These are phyloP conservation scores for Xylaria bambusicola DNA, from an alignment of 495 filamentous ascomycete species.

Conservation along the genomic window DNA sequence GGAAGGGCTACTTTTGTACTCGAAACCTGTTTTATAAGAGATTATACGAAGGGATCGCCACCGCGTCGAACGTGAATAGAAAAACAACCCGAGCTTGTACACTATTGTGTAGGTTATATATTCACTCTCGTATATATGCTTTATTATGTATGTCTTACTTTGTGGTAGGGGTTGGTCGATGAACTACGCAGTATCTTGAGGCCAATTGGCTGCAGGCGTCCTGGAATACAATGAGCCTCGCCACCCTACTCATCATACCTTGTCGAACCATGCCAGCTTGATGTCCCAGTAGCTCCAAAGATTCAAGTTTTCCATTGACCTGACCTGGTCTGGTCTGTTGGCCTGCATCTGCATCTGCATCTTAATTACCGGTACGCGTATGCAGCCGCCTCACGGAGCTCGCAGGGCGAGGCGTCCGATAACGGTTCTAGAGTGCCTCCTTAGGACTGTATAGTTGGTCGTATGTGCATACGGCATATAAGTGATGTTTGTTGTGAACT, in stretches of 20 bases:
- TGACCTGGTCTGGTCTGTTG: too few relatives aligned
- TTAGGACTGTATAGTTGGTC: too few relatives aligned
- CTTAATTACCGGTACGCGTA: slow-evolving; percentile 12
- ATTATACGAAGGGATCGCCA: background rate
- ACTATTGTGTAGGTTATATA: too few relatives aligned
- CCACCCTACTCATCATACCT: background rate
- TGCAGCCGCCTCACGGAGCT: background rate
- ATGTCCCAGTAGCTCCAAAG: too few relatives aligned
- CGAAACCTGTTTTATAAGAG: background rate
- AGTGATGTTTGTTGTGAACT: too few relatives aligned
- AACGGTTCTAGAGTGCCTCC: slow-evolving; percentile 1
- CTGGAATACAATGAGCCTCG: slow-evolving; percentile 6
- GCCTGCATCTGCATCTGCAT: slow-evolving; percentile 14
- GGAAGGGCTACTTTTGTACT: background rate
- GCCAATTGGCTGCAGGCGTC: background rate
- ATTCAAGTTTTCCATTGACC: background rate
- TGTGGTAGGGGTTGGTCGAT: too few relatives aligned
- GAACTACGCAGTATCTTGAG: too few relatives aligned
- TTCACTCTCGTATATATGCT: too few relatives aligned
- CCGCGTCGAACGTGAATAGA: background rate
- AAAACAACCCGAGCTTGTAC: background rate
- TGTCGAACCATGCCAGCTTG: too few relatives aligned
- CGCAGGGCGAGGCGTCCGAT: slow-evolving; percentile 6
- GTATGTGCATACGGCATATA: too few relatives aligned
- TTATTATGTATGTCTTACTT: too few relatives aligned